Base-by-base conservation (phyloP, 345 rosid genomes). In the Gossypium rotundifolium region DNA sequence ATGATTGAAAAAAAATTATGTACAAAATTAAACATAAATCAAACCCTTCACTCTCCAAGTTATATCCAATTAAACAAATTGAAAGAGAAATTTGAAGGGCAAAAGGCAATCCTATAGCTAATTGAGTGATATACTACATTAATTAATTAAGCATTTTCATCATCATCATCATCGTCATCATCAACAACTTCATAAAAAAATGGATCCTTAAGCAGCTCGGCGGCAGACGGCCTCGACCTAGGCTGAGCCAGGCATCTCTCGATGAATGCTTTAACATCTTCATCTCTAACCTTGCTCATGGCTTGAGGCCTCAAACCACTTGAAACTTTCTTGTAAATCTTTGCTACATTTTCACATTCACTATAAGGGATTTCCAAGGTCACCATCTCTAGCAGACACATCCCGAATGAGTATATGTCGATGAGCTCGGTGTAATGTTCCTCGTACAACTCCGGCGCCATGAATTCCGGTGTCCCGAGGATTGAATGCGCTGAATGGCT, bases 381-480 rank as follows among this genome's bases (percentile, higher is more conserved):
- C 33, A 87, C 97, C 86, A 93, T 88, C 85, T 93, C 98, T 11
- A 89, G 77, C 18, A 91, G 88, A 66, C 97, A 91, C 98, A 89
- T 88, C 20, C 98, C 98, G 58, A 88, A 91, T 4, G 97, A 88
- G 84, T 93, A 93, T 6, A 93, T 87, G 79, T 93, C 98, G 29
- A 93, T 90, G 53, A 81, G 64, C 77, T 93, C 98, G 0, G 94
- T 93, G 83, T 91, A 93, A 61, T 84, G 81, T 80, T 91, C 97
- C 7, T 93, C 93, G 40, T 91, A 93, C 0, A 93, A 84, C 87
- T 91, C 98, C 2, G 98, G 98, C 4, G 98, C 98, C 98, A 93
- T 91, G 70, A 86, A 93, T 74, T 93, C 98, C 12, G 97, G 98
- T 3, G 98, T 93, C 58, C 98, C 98, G 0, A 93, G 87, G 18